Evolutionary conservation across 2,329 filamentous ascomycete species (phyloP).

Genomic region (Curvularia sp.): DNA sequence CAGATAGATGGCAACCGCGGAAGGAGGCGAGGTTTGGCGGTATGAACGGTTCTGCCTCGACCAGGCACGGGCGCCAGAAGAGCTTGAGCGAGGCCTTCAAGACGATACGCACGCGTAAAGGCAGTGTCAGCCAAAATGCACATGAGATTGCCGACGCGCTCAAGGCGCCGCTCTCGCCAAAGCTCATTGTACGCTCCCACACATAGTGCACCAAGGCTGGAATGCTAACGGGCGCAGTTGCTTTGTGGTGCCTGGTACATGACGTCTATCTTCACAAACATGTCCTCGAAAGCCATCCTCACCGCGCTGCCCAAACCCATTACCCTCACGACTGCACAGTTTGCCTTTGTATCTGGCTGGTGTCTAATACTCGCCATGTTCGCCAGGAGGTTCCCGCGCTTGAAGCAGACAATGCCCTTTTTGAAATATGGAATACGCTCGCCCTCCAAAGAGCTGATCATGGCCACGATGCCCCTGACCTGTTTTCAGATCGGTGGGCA

Average conservation of each 20-base stretch:
- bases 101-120: conserved; percentile 79
- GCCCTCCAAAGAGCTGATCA: conserved; percentile 81
- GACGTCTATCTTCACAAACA: conserved; percentile 94
- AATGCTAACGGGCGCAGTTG: conserved; percentile 61
- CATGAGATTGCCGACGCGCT: conserved; percentile 92
- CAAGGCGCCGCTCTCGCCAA: conserved; percentile 86
- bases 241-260: conserved; percentile 93
- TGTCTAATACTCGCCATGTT: conserved; percentile 82
- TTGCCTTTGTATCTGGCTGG: conserved; percentile 88
- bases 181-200: conserved; percentile 73
- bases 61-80: conserved; percentile 75
- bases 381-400: conserved; percentile 72
- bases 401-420: conserved; percentile 76
- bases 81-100: conserved; percentile 88
- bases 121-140: conserved; percentile 89
- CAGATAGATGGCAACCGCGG: conserved; percentile 68
- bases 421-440: conserved; percentile 83
- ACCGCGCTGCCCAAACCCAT: conserved; percentile 90
- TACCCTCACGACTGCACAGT: conserved; percentile 91
- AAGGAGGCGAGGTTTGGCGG: conserved; percentile 60
- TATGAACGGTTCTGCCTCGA: conserved; percentile 50
- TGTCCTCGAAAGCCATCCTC: conserved; percentile 95
- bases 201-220: conserved; percentile 11
- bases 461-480: conserved; percentile 87
- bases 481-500: conserved; percentile 94